These are phyloP conservation scores for Colletotrichum sansevieriae DNA, from an alignment of 2,329 filamentous ascomycete genomes.

Conservation along the genomic window DNA sequence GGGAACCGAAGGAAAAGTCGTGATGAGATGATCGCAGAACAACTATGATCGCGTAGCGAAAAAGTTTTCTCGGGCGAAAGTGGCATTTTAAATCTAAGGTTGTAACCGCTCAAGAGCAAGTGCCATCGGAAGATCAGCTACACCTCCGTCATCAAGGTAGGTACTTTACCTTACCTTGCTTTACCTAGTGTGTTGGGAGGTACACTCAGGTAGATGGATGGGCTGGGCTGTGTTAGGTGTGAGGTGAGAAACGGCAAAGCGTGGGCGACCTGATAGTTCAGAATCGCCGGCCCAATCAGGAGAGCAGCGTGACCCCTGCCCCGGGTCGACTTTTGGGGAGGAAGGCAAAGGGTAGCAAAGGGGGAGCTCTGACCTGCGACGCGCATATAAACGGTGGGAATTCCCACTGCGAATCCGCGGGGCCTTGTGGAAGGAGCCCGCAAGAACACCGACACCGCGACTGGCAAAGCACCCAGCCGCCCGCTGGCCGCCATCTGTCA, in stretches of 20 bases:
- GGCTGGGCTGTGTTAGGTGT: conserved; percentile 15
- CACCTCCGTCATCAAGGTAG: background rate
- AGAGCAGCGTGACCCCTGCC: conserved; percentile 32
- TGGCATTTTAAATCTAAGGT: background rate
- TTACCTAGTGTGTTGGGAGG: too few relatives aligned
- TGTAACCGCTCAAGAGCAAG: background rate
- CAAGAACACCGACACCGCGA: background rate
- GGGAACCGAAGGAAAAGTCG: background rate
- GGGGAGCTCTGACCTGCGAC: conserved; percentile 46
- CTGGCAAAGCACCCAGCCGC: background rate
- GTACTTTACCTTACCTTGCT: background rate
- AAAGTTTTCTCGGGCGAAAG: background rate
- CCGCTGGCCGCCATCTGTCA: conserved; percentile 30
- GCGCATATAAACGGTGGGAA: conserved; percentile 64
- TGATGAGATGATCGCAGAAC: background rate
- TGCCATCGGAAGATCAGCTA: background rate
- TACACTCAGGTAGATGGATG: too few relatives aligned
- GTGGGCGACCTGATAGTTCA: conserved; percentile 15
- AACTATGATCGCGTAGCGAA: background rate
- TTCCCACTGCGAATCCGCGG: conserved; percentile 53
- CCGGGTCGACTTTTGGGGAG: conserved; percentile 16
- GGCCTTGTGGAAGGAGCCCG: conserved; percentile 33
- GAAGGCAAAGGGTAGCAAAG: conserved; percentile 21
- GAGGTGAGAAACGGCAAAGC: conserved; percentile 35
- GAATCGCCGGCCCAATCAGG: conserved; percentile 28